Conservation (phyloP, 2,329 filamentous ascomycete genomes). For the Blastomyces emzantsi region DNA sequence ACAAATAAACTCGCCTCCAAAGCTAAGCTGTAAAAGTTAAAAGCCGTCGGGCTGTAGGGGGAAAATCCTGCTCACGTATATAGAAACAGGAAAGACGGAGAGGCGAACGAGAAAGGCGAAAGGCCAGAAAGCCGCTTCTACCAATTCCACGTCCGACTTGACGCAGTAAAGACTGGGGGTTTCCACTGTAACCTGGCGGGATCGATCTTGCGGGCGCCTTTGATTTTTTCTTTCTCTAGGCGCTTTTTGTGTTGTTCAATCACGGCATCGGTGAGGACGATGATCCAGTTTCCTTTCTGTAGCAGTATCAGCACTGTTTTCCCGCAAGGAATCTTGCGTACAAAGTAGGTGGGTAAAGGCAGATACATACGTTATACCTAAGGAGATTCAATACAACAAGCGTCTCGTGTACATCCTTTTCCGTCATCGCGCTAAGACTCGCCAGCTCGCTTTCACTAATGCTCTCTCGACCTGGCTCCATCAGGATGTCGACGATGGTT, state of each 20-base stretch:
- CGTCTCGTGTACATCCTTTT: conserved; percentile 90
- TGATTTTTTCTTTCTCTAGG: conserved; percentile 69
- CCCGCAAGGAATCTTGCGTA: not conserved
- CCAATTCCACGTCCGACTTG: conserved; percentile 92
- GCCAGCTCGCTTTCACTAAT: conserved; percentile 83
- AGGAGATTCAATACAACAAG: conserved; percentile 92
- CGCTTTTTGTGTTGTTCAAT: conserved; percentile 60
- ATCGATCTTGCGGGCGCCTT: conserved; percentile 66
- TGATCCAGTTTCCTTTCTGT: conserved; percentile 84
- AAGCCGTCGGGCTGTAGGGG: not conserved
- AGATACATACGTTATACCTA: conserved; percentile 59
- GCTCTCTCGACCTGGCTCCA: conserved; percentile 55
- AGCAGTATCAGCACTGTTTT: conserved; percentile 8
- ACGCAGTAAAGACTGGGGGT: conserved; percentile 86
- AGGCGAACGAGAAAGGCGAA: not conserved
- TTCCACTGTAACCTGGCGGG: conserved; percentile 82
- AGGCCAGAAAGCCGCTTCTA: conserved; percentile 29
- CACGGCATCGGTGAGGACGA: conserved; percentile 79
- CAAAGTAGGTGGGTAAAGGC: not conserved
- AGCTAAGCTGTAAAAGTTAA: not conserved
- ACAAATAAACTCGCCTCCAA: not conserved
- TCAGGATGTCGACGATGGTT: conserved; percentile 78
- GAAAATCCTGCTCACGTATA: not conserved
- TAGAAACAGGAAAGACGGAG: not conserved
- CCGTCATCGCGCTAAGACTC: conserved; percentile 80